Evolutionary conservation across 176 grass and related monocot species (phyloP), one percentile per base, ranked within the genome.

Genomic region (Cenchrus fungigraminus): DNA sequence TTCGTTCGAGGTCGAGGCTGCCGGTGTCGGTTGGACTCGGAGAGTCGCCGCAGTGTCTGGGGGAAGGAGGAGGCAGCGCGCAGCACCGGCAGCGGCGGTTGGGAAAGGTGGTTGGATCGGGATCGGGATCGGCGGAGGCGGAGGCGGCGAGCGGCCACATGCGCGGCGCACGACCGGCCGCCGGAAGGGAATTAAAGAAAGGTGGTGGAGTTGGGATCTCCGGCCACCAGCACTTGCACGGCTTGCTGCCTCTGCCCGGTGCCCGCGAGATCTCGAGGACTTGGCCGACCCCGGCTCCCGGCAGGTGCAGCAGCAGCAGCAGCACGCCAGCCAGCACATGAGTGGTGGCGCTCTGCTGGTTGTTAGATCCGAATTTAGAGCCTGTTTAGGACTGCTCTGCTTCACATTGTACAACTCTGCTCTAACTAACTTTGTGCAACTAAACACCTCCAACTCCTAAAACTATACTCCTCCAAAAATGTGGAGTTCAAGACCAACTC

Each of bases 101-200:
- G 79, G 71, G 52, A 50, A 19, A 76, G 79, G 63, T 87, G 17
- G 86, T 70, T 82, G 71, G 79, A 68, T 81, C 25, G 60, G 22
- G 73, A 74, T 61, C 59, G 59, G 20, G 17, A 8, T 65, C 64
- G n/a, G 11, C 5, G 11, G n/a, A 5, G 65, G 60, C 12, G 54
- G 71, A 5, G 65, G 60, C 12, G 54, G 71, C n/a, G n/a, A 45
- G 67, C n/a, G 50, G 16, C 25, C 85, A 87, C 78, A 87, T 87
- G 85, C 63, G 57, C 12, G 49, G 53, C 52, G 73, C 31, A 28
- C 83, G 82, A 68, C 62, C 73, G 8, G 47, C 9, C 13, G 0
- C 37, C 37, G 37, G 37, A 40, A 40, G 17, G 29, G 44, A 8
- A 64, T 53, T 78, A 46, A 49, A 70, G 15, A 28, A 62, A 71